Evolutionary conservation across 2,329 filamentous ascomycete species (phyloP), one percentile per base, ranked within the genome.

Genomic region (Malbranchea zuffiana): DNA sequence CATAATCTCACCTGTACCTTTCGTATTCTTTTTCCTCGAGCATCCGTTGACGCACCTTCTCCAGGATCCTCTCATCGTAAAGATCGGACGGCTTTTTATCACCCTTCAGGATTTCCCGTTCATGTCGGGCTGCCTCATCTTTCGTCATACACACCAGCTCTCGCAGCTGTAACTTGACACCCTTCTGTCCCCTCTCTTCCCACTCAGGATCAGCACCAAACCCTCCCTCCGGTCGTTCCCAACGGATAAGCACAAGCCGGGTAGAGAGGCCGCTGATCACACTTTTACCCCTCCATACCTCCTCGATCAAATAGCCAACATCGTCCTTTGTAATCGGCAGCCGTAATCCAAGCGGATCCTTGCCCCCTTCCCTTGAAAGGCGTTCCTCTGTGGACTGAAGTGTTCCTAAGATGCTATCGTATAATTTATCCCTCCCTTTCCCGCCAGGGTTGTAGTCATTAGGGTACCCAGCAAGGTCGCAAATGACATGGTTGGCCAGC

Each of bases 111-210:
- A 96, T 70, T 52, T 84, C 68, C 56, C 78, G 82, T 55, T 92
- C 83, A 58, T 98, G 90, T 41, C 73, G 69, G 11, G 69, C 63
- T 3, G 82, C 83, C 60, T 95, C 87, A 43, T 95, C 87, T 57
- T 87, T 93, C 1, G 87, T 95, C 83, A 95, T 84, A 50, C 82
- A 82, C 0, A 94, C 86, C 42, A 95, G 55, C 30, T 93, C 79
- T 18, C 71, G 68, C 48, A 88, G 60, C 20, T 68, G 60, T 3
- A 96, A 48, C 2, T 69, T 72, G n/a, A 82, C 78, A 30, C 71
- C 76, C 52, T 82, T 92, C 57, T 96, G 87, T 15, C 78, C 75
- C n/a, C 78, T 55, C 32, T 59, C 50, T 32, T 58, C 70, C 26
- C 75, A 73, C 20, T 69, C 70, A 37, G 74, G 66, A 27, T 86